Percentiles rank a stretch among this genome's conserved stretches.
Evolutionary conservation across 2,329 filamentous ascomycete species (phyloP).

Genomic region (Rhexocercosporidium sp.): DNA sequence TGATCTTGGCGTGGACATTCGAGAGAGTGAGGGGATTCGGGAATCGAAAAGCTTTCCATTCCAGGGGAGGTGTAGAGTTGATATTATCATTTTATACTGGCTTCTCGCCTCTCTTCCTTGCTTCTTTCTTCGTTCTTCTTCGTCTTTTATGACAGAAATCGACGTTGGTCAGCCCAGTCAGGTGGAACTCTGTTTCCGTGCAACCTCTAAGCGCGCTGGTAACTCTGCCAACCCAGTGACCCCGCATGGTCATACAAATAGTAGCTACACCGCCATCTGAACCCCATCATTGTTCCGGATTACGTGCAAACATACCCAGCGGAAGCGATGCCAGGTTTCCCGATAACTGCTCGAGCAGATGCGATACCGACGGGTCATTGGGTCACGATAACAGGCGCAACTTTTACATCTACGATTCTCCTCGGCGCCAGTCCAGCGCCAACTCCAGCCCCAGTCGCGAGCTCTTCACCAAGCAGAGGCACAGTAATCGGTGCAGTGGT

Average conservation of each 20-base stretch:
- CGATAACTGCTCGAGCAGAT: slow-evolving; percentile 22
- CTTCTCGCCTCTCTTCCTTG: too few relatives aligned
- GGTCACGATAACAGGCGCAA: slow-evolving; percentile 6
- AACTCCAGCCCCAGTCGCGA: slow-evolving; percentile 16
- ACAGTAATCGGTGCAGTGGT: slow-evolving; percentile 23
- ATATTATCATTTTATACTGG: too few relatives aligned
- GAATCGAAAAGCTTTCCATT: too few relatives aligned
- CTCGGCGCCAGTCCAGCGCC: slow-evolving; percentile 16
- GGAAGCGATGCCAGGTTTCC: slow-evolving; percentile 12
- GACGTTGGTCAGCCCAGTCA: not conserved
- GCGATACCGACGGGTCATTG: slow-evolving; percentile 13
- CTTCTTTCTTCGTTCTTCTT: not conserved
- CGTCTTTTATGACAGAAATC: not conserved
- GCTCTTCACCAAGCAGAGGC: slow-evolving; percentile 18
- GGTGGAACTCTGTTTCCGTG: not conserved
- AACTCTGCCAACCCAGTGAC: slow-evolving; percentile 8
- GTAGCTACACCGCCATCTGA: not conserved
- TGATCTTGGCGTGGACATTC: not conserved
- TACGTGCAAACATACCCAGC: not conserved
- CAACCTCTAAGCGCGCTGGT: slow-evolving; percentile 6
- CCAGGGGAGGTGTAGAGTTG: too few relatives aligned
- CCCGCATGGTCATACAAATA: slow-evolving; percentile 7
- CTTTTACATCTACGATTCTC: slow-evolving; percentile 14
- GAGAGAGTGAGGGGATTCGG: not conserved
- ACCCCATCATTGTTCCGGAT: slow-evolving; percentile 1